phyloP scores from a whole-genome alignment of 140 eudicot species.

The Anethum foeniculum region DNA sequence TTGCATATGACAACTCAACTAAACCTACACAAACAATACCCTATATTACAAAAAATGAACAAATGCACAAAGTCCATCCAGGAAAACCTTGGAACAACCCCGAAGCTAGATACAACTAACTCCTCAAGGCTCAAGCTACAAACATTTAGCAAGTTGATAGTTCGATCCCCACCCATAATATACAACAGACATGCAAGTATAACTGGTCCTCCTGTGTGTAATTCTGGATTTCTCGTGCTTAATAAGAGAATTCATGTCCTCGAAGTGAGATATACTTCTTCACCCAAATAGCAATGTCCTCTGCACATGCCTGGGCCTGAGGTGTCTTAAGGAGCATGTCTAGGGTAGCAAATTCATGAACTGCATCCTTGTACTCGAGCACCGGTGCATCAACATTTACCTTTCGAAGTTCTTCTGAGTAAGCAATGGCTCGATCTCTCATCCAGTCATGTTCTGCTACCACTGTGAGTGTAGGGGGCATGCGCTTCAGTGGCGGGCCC shows the following conservation, averaged over 20 bases:
- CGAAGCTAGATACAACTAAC: conserved; percentile 4
- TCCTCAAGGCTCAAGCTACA: background rate
- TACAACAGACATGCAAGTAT: conserved; percentile 1
- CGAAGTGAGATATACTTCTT: conserved; percentile 87
- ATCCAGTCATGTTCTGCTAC: conserved; percentile 98
- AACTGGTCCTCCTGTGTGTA: background rate
- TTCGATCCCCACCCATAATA: conserved; percentile 2
- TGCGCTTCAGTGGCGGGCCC: conserved; percentile 66
- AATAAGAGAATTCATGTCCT: conserved; percentile 96
- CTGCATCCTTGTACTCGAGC: conserved; percentile 95
- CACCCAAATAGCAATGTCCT: conserved; percentile 96
- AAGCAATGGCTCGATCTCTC: conserved; percentile 97
- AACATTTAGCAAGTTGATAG: conserved; percentile 1
- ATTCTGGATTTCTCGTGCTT: conserved; percentile 13
- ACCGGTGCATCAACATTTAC: conserved; percentile 96
- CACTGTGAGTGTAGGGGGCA: conserved; percentile 95
- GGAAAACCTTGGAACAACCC: conserved; percentile 13
- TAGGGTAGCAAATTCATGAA: conserved; percentile 94
- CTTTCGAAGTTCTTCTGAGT: conserved; percentile 80
- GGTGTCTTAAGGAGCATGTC: conserved; percentile 94
- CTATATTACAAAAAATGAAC: conserved; percentile 37
- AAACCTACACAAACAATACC: conserved; percentile 23
- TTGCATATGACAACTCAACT: conserved; percentile 33
- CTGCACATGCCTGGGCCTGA: conserved; percentile 94
- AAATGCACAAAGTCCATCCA: conserved; percentile 5